These are phyloP conservation scores for Fusarium nematophilum DNA, from an alignment of 2,329 filamentous ascomycete species.

Conservation along the genomic window DNA sequence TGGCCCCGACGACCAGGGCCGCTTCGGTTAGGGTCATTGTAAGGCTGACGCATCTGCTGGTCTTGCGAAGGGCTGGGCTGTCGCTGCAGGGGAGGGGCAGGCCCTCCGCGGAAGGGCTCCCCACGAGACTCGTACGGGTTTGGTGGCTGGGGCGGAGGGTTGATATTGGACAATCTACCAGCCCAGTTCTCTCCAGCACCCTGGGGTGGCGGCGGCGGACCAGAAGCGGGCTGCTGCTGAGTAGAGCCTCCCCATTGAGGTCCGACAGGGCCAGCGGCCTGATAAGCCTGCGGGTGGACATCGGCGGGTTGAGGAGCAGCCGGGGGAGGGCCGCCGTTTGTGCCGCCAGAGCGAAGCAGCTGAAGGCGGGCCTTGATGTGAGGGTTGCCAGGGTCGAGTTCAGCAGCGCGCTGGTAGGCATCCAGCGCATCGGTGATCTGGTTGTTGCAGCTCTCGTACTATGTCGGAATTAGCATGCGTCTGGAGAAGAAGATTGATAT, in stretches of 20 bases:
- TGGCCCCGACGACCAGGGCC: slow-evolving; percentile 60
- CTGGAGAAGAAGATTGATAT: not conserved
- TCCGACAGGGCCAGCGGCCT: slow-evolving; percentile 82
- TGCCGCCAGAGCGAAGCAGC: slow-evolving; percentile 83
- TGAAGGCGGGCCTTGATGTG: slow-evolving; percentile 97
- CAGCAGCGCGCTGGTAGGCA: slow-evolving; percentile 92
- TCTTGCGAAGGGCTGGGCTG: slow-evolving; percentile 84
- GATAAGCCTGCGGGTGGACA: slow-evolving; percentile 94
- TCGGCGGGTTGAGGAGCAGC: slow-evolving; percentile 92
- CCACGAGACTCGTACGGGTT: slow-evolving; percentile 82
- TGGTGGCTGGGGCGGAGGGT: slow-evolving; percentile 76
- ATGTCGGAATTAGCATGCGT: slow-evolving; percentile 45
- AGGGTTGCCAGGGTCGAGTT: slow-evolving; percentile 91
- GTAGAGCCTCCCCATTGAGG: slow-evolving; percentile 90
- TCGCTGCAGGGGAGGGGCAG: slow-evolving; percentile 73
- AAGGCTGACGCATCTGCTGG: slow-evolving; percentile 67
- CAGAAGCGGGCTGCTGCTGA: slow-evolving; percentile 61
- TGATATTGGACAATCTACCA: slow-evolving; percentile 81
- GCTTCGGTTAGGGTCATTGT: slow-evolving; percentile 58
- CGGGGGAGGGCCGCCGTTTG: slow-evolving; percentile 77
- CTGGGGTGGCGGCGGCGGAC: slow-evolving; percentile 72
- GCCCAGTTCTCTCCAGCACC: slow-evolving; percentile 67
- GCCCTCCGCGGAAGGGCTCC: slow-evolving; percentile 76
- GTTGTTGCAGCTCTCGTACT: slow-evolving; percentile 99
- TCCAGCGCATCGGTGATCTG: slow-evolving; percentile 96